Conservation (phyloP, 2,329 filamentous ascomycete species). For the Fusarium duplospermum region DNA sequence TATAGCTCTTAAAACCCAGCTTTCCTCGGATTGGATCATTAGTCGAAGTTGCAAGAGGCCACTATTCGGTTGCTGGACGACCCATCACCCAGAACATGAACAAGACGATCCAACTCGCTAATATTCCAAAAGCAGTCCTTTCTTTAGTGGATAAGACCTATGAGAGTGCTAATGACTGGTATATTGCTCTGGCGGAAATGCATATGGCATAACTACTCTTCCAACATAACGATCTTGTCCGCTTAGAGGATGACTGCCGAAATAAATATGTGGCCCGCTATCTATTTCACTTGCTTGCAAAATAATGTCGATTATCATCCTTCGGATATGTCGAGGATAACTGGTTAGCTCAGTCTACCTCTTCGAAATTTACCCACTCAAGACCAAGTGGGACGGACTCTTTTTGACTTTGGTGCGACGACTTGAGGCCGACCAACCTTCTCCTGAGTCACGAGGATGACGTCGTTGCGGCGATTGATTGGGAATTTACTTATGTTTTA, state of each 20-base stretch:
- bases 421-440: constrained; percentile 49
- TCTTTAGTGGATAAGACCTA: constrained; percentile 33
- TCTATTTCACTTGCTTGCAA: constrained; percentile 39
- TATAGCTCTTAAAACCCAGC: constrained; percentile 50
- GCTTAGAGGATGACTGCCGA: constrained; percentile 35
- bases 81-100: constrained; percentile 58
- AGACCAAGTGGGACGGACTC: not conserved
- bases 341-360: not conserved
- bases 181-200: constrained; percentile 50
- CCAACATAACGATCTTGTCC: constrained; percentile 52
- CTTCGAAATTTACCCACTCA: not conserved
- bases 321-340: constrained; percentile 3
- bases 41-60: constrained; percentile 34
- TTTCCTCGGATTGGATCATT: constrained; percentile 55
- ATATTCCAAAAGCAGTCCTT: constrained; percentile 34
- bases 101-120: constrained; percentile 45
- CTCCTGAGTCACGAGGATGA: constrained; percentile 45
- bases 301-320: not conserved
- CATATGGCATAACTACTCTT: constrained; percentile 53
- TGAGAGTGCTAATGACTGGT: constrained; percentile 49
- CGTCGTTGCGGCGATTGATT: constrained; percentile 53
- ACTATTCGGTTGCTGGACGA: constrained; percentile 44
- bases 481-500: constrained; percentile 53
- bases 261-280: constrained; percentile 46
- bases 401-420: constrained; percentile 23